Evolutionary conservation across 176 grass and related monocot genomes (phyloP), one percentile per base, ranked within the genome.

Genomic region (Leersia perrieri): DNA sequence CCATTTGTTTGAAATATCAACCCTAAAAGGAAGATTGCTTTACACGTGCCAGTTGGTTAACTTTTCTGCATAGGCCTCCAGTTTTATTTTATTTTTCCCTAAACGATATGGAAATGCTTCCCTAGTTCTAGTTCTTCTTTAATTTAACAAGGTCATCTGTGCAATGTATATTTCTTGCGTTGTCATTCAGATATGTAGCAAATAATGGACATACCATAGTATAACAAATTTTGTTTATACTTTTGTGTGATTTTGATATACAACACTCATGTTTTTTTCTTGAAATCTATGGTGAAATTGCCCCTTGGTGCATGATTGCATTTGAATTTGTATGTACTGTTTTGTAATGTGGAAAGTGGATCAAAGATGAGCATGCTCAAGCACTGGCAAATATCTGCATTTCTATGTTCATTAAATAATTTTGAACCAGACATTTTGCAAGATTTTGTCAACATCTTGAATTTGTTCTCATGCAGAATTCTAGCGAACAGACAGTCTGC

Each of bases 401-500:
- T 29, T 16, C 23, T 51, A 33, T 49, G 18, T 36, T 72, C 67
- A 27, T 65, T 20, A 16, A 73, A 13, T 35, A 23, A 23, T 60
- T 74, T 73, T 22, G 69, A 70, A 68, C 36, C 49, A 73, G 7
- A 25, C 8, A 36, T 57, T 31, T 38, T 78, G 23, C 63, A 39
- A 74, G 22, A 45, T 70, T 76, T 39, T 61, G 23, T 41, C 70
- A 81, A 76, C 76, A 71, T 61, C 75, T 33, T 51, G 35, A 68
- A 14, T 72, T 73, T 72, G n/a, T 29, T 78, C 35, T 67, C 66
- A 70, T 93, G 77, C 79, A 99, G 97, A 90, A 93, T 99, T 86
- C 74, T 99, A 49, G 93, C 97, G 33, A 99, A 99, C 74, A 90
- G 97, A 34, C 97, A 96, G 80, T 99, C 97, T 26, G 97, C 97